These are phyloP conservation scores for Hyphopichia homilentoma DNA, from an alignment of 805 yeast species.

Conservation along the genomic window DNA sequence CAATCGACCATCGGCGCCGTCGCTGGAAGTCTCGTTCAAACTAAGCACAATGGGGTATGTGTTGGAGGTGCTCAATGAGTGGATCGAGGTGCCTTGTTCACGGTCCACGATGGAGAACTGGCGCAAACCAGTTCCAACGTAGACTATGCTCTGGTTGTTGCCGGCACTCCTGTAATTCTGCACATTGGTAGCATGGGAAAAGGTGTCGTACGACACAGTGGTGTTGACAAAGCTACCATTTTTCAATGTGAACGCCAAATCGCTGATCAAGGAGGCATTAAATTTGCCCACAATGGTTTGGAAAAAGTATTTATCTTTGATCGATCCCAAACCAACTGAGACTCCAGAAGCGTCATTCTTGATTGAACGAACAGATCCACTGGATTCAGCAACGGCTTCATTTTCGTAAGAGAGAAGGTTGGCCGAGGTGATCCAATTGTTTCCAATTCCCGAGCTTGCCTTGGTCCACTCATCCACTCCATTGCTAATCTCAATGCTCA, in stretches of 20 bases:
- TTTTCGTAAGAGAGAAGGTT: conserved; percentile 54
- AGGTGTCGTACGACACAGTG: conserved; percentile 22
- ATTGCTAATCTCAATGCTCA: conserved; percentile 50
- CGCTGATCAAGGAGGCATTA: conserved; percentile 28
- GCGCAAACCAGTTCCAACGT: conserved; percentile 13
- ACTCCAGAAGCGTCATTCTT: conserved; percentile 20
- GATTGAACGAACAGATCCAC: conserved; percentile 34
- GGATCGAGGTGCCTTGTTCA: conserved; percentile 9
- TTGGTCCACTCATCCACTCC: conserved; percentile 38
- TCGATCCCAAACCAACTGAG: conserved; percentile 33
- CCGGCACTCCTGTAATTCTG: conserved; percentile 39
- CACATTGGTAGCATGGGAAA: conserved; percentile 33
- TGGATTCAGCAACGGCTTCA: conserved; percentile 29
- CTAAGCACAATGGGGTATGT: conserved; percentile 27
- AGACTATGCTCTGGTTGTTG: conserved; percentile 30
- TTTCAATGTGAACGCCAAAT: conserved; percentile 30
- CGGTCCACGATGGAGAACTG: conserved; percentile 20
- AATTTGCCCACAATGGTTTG: conserved; percentile 39
- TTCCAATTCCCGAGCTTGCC: conserved; percentile 26
- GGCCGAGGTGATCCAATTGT: conserved; percentile 61
- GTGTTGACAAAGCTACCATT: conserved; percentile 34
- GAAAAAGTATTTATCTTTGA: conserved; percentile 28
- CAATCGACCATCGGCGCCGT: too few relatives aligned
- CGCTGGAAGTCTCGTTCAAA: conserved; percentile 14
- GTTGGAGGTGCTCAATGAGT: conserved; percentile 12